Evolutionary conservation across 2,329 filamentous ascomycete genomes (phyloP), one percentile per base, ranked within the genome.

Genomic region (Trichophyton schoenleinii): DNA sequence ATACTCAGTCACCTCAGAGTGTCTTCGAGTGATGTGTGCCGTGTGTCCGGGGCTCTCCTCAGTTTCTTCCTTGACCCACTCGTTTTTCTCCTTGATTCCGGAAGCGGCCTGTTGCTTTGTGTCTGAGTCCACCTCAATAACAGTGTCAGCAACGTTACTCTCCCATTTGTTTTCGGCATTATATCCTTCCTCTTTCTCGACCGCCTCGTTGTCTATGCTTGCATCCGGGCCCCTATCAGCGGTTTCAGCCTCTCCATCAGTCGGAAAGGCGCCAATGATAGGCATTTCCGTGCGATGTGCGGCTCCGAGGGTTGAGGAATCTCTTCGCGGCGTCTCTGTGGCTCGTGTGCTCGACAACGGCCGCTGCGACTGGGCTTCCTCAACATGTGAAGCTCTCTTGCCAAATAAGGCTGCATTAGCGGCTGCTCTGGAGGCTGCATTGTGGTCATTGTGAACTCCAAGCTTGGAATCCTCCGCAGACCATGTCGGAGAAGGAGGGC

Each of bases 21-120:
- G 31, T 9, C 28, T 58, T 18, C 38, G 55, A 20, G 18, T 41
- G 28, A 8, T 42, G 25, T 58, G 55, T 9, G 34, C 15, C 18
- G 20, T 38, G 13, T 22, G 20, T 8, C 9, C n/a, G 11, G 55
- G 55, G 2, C 31, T 5, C 55, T 42, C 38, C 11, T 58, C 31
- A 8, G 38, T 58, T 41, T 58, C 55, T 41, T 58, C 55, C 38
- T 42, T 58, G 28, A 58, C 31, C 55, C 55, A 58, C 41, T 58
- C 34, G 8, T 42, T 31, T 41, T 58, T 7, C n/a, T 58, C 38
- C 28, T 58, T 42, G 7, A 41, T 9, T 41, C 15, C 55, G 13
- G 34, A 18, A 7, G 7, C 53, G 22, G 11, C 28, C 28, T 25
- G 53, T 7, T 57, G 53, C 1, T 57, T 36, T 31, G 28, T 8